Evolutionary conservation across 2,329 filamentous ascomycete genomes (phyloP), one percentile per base, ranked within the genome.

Genomic region (Xylaria sp.): DNA sequence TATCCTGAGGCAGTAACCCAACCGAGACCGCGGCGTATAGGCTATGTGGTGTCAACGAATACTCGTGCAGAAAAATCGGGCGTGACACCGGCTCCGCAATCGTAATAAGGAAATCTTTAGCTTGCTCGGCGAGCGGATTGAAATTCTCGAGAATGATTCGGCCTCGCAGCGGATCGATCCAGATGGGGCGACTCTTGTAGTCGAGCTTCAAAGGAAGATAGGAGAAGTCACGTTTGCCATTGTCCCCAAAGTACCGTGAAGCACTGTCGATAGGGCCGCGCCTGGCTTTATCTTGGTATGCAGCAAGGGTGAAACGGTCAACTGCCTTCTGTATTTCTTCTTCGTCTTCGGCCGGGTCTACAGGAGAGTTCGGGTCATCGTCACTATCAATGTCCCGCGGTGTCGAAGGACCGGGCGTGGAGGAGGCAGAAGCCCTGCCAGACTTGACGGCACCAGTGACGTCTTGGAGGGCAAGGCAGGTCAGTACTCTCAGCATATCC

Each of bases 11-110:
- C 53, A 91, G 89, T 62, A 98, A 80, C n/a, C 95, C 95, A 61
- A 98, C 93, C 6, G 93, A 97, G 3, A 98, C 92, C 40, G 95
- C 95, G 29, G 95, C 94, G 77, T 98, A 97, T 55, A 99, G 82
- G 77, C 92, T 97, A 77, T 98, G 93, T 23, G 91, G 88, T 2
- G 93, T 97, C 70, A 99, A 85, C 58, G 89, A 86, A 77, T 98
- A 98, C 77, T 99, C 94, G 80, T 98, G 95, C 66, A 98, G 86
- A 72, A 93, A 94, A 4, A 88, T 90, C 60, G 95, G 94, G 62
- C 94, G 88, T 35, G 93, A 97, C 61, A 94, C 83, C 17, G 94
- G 95, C 79, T 99, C 94, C 65, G 94, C 92, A 69, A 99, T 94
- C 47, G 95, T 97, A 70, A 96, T 97, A 61, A 99, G 82, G 74